Evolutionary conservation across 2,329 filamentous ascomycete species (phyloP), one percentile per base, ranked within the genome.

Genomic region (Rugonectria rugulosa): DNA sequence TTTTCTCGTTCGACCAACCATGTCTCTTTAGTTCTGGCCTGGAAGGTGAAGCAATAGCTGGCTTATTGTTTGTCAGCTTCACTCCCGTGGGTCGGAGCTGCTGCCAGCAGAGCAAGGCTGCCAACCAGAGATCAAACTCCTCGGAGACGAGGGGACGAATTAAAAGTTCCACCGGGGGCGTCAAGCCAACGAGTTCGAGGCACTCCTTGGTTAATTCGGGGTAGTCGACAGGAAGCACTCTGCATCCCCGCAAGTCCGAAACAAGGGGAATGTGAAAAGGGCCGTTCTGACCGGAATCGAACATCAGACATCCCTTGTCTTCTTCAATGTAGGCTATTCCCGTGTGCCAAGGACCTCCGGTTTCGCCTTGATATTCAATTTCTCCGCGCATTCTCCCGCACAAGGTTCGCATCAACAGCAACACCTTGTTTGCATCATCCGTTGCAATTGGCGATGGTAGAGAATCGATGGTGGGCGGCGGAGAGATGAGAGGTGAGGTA

Each of bases 271-370:
- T 79, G 68, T 90, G 85, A 57, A 87, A 87, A 3, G 82, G 82
- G 6, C 82, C 83, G 62, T 82, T 84, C 52, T 87, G 87, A 54
- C 87, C 87, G 3, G 87, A 83, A 70, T 92, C 88, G 67, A 89
- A 90, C 77, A 93, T 87, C 59, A 95, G 75, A 62, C 86, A 87
- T 3, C 89, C 90, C 55, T 83, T 85, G 41, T 91, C 88, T 55
- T 91, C 88, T 58, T 93, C 88, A 59, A 95, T 91, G 68, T 88
- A 91, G 69, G 88, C 90, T 59, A 88, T 84, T n/a, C 90, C 90
- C 27, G 80, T 73, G 53, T 82, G 80, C 91, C 91, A 95, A 1
- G 81, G 78, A 14, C 81, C 85, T 20, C 78, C 77, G 12, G 80
- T 78, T 31, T 86, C 84, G 37, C 80, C 79, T 64, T 89, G 85